Evolutionary conservation across 1,284 basidiomycete species (phyloP).

Genomic region (Microbotryum violaceum): DNA sequence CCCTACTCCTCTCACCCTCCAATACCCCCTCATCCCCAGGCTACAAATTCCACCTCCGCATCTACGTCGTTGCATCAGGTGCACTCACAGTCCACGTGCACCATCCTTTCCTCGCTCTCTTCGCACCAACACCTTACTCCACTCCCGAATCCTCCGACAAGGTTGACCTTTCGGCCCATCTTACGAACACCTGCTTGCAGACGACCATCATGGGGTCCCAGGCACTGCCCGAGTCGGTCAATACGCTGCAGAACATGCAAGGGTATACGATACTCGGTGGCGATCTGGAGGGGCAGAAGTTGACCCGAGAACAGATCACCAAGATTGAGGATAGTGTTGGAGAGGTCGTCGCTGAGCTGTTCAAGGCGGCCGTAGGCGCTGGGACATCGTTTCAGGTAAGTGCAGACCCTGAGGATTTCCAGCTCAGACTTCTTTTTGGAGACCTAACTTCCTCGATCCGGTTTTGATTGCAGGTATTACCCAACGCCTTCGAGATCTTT

Average conservation of each 20-base stretch:
- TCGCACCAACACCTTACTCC: conserved; percentile 37
- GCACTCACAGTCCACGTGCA: conserved; percentile 38
- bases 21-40: conserved; percentile 27
- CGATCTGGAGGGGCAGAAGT: conserved; percentile 18
- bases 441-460: conserved; percentile 1
- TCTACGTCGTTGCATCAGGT: conserved; percentile 72
- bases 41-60: conserved; percentile 80
- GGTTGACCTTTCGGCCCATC: conserved; percentile 63
- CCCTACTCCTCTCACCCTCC: conserved; percentile 56
- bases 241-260: conserved; percentile 16
- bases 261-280: conserved; percentile 17
- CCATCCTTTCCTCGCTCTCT: conserved; percentile 28
- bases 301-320: conserved; percentile 50
- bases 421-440: conserved; percentile 13
- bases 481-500: conserved; percentile 92
- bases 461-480: conserved; percentile 54
- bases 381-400: conserved; percentile 79
- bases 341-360: conserved; percentile 65
- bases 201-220: conserved; percentile 31
- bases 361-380: conserved; percentile 74
- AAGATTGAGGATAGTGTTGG: conserved; percentile 57
- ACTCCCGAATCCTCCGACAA: conserved; percentile 51
- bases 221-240: conserved; percentile 28
- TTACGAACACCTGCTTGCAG: conserved; percentile 96
- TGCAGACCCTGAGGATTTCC: background rate